Evolutionary conservation across 345 rosid genomes (phyloP).

Genomic region (Eucalyptus melliodora): DNA sequence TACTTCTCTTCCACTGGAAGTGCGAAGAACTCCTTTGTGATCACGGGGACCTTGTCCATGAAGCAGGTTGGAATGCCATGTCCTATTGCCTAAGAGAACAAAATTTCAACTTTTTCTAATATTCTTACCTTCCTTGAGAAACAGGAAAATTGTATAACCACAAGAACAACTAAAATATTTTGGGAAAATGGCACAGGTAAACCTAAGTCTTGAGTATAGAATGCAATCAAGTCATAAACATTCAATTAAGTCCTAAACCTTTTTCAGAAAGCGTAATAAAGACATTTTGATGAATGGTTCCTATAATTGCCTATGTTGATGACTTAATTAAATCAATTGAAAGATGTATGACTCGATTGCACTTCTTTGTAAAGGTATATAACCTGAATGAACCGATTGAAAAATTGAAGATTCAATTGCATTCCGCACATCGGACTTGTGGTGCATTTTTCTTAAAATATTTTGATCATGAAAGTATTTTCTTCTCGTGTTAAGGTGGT

Average conservation of each 20-base stretch:
- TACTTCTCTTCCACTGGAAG: constrained; percentile 16
- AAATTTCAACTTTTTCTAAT: background rate
- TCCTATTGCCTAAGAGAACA: background rate
- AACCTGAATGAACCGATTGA: background rate
- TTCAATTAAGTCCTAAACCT: too few species aligned
- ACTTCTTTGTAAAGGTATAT: too few species aligned
- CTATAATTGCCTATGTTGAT: background rate
- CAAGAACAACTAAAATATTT: background rate
- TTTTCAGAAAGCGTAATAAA: background rate
- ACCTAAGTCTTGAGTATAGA: background rate
- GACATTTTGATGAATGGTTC: background rate
- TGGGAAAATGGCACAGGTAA: background rate
- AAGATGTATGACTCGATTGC: background rate
- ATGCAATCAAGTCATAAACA: background rate
- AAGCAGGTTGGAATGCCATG: constrained; percentile 19
- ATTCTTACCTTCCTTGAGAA: background rate
- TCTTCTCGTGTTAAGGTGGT: too few species aligned
- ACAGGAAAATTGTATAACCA: background rate
- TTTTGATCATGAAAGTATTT: too few species aligned
- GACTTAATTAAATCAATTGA: background rate
- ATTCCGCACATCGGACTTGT: background rate
- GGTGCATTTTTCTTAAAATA: too few species aligned
- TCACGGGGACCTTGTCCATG: background rate
- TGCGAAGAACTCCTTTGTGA: constrained; percentile 8
- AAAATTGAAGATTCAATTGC: background rate